These are phyloP conservation scores for Aspergillus funiculosus DNA, from an alignment of 495 filamentous ascomycete species.

Conservation along the genomic window DNA sequence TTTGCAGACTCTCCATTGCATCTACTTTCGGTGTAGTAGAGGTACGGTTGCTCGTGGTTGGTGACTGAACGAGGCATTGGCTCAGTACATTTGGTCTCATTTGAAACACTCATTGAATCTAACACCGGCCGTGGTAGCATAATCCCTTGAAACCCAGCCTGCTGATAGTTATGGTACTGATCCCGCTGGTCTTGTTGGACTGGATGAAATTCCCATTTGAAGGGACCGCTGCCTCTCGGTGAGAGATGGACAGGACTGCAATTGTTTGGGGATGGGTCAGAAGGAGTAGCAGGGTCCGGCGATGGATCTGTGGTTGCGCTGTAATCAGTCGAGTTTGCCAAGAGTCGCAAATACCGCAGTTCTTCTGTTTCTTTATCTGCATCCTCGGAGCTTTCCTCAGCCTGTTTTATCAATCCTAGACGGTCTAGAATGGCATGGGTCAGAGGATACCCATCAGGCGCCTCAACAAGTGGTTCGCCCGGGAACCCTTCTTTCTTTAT, in stretches of 20 bases:
- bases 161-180: constrained; percentile 22
- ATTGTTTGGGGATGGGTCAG: constrained; percentile 30
- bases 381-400: constrained; percentile 40
- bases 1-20: constrained; percentile 13
- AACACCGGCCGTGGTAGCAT: constrained; percentile 19
- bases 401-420: constrained; percentile 44
- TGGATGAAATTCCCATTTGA: constrained; percentile 36
- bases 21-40: constrained; percentile 15
- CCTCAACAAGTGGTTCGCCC: constrained; percentile 40
- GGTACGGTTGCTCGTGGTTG: constrained; percentile 13
- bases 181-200: constrained; percentile 20
- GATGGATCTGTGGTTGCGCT: constrained; percentile 40
- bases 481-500: constrained; percentile 43
- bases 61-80: constrained; percentile 5
- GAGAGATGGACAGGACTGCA: constrained; percentile 22
- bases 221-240: constrained; percentile 16
- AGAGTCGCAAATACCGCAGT: constrained; percentile 33
- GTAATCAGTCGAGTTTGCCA: constrained; percentile 39
- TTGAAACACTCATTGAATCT: constrained; percentile 14
- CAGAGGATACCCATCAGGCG: constrained; percentile 38
- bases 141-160: constrained; percentile 24
- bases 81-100: constrained; percentile 21
- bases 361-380: constrained; percentile 38
- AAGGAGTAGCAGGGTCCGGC: constrained; percentile 37
- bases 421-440: constrained; percentile 45